These are phyloP conservation scores for Daldinia vernicosa DNA, from an alignment of 495 filamentous ascomycete genomes.

Conservation along the genomic window DNA sequence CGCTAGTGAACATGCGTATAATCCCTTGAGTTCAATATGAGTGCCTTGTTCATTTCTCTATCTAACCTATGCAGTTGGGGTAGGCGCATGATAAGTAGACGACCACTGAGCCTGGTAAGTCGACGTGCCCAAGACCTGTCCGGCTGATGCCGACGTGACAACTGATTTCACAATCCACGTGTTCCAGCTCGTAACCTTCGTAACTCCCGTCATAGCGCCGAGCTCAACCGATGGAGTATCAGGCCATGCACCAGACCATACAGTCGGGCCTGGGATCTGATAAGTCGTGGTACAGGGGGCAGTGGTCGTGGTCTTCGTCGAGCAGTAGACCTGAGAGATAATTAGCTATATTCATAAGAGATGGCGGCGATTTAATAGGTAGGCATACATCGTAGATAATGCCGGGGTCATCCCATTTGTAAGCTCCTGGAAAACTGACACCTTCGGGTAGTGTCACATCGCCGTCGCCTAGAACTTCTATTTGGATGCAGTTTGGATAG, in stretches of 20 bases:
- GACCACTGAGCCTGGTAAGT: background rate
- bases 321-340: conserved; percentile 2
- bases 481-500: conserved; percentile 58
- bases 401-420: conserved; percentile 48
- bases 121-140: background rate
- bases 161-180: conserved; percentile 48
- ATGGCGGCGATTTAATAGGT: background rate
- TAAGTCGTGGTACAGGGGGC: conserved; percentile 46
- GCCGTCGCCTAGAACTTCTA: conserved; percentile 53
- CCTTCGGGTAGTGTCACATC: conserved; percentile 45
- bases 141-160: background rate
- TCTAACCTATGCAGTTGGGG: background rate
- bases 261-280: conserved; percentile 41
- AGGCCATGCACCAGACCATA: conserved; percentile 49
- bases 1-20: background rate
- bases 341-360: background rate
- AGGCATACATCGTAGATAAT: conserved; percentile 46
- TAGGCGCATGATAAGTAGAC: background rate
- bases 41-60: too few species aligned
- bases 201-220: conserved; percentile 39
- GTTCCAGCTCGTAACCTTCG: conserved; percentile 43
- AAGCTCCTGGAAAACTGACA: conserved; percentile 48
- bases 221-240: conserved; percentile 45
- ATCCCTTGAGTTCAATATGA: background rate
- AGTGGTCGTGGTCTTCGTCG: conserved; percentile 41